phyloP scores from a whole-genome alignment of 306 rosid genomes.

The Dalbergia oliveri region DNA sequence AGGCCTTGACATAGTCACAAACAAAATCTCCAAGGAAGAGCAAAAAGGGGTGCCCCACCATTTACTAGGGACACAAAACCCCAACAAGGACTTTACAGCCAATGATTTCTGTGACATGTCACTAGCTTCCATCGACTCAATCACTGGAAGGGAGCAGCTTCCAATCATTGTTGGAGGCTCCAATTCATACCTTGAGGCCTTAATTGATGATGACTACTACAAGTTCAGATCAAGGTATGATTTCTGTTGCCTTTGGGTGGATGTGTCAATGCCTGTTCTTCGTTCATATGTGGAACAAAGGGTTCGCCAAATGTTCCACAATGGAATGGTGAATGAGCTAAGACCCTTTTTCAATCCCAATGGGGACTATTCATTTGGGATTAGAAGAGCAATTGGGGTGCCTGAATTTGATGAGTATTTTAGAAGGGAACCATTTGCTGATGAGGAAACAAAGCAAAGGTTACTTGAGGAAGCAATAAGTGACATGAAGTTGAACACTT shows the following conservation, averaged over 20 bases:
- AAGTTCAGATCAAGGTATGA: constrained; percentile 65
- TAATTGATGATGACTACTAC: constrained; percentile 65
- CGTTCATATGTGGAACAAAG: constrained; percentile 59
- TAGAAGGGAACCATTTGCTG: constrained; percentile 44
- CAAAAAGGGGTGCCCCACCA: constrained; percentile 80
- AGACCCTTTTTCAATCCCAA: constrained; percentile 58
- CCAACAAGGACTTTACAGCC: constrained; percentile 66
- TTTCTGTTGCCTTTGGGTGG: constrained; percentile 79
- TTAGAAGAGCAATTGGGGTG: constrained; percentile 83
- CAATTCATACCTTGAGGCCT: constrained; percentile 75
- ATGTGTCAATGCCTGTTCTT: constrained; percentile 64
- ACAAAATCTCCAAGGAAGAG: constrained; percentile 75
- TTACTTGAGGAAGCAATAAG: constrained; percentile 57
- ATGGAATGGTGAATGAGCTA: constrained; percentile 73
- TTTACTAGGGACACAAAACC: constrained; percentile 66
- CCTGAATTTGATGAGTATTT: constrained; percentile 80
- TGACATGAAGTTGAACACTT: constrained; percentile 65
- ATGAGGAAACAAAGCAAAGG: constrained; percentile 39
- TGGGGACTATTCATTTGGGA: constrained; percentile 65
- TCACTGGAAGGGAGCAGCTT: constrained; percentile 47
- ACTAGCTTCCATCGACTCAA: constrained; percentile 51
- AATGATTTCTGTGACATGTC: constrained; percentile 61
- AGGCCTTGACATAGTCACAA: constrained; percentile 80
- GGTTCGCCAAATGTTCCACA: constrained; percentile 70
- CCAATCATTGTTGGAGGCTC: constrained; percentile 96